Conservation (phyloP, 306 rosid genomes). For the Lathyrus sativus region DNA sequence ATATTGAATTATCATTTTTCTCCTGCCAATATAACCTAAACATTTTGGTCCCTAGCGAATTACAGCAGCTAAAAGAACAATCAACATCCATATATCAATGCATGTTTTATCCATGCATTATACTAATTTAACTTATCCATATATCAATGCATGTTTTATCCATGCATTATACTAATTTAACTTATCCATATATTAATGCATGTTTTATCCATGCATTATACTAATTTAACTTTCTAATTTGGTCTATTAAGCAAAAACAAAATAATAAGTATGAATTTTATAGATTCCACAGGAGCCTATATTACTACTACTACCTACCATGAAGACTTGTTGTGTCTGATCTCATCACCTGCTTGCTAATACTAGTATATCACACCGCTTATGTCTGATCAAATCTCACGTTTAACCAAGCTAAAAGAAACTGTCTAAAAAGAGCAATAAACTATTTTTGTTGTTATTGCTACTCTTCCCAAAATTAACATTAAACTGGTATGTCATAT, state of each 20-base stretch:
- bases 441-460: neutral
- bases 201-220: too few species aligned
- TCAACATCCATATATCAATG: too few species aligned
- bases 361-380: neutral
- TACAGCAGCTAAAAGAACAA: too few species aligned
- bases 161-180: too few species aligned
- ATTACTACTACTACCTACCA: neutral
- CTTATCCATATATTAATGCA: neutral
- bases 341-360: neutral
- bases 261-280: neutral
- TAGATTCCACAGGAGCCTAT: conserved; percentile 1
- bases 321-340: neutral
- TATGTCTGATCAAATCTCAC: neutral
- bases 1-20: too few species aligned
- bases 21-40: too few species aligned
- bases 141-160: too few species aligned
- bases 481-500: conserved; percentile 7
- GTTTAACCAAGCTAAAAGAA: neutral
- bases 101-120: too few species aligned
- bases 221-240: neutral
- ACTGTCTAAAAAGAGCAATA: neutral
- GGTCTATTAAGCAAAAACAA: neutral
- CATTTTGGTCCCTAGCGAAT: too few species aligned
- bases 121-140: too few species aligned
- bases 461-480: neutral